Evolutionary conservation across 2,329 filamentous ascomycete genomes (phyloP), one percentile per base, ranked within the genome.

Genomic region (Lecanicillium sp.): DNA sequence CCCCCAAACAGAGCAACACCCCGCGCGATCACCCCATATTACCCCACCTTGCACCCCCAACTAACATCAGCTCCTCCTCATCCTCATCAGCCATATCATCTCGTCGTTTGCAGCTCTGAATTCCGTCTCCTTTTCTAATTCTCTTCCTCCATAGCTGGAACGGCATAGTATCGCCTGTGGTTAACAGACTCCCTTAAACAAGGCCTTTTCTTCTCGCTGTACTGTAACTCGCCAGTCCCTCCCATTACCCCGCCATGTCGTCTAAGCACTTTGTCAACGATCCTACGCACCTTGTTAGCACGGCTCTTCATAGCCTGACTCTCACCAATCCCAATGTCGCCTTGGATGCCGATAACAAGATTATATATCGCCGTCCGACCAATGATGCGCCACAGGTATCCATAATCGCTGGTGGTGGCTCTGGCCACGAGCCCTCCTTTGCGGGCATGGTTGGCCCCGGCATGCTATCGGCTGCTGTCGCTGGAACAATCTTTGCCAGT

Each of bases 251-350:
- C 47, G 54, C 28, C 48, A 67, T 67, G 64, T 76, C 76, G 22
- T 57, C 70, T 44, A 94, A 92, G 68, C 89, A 95, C 66, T 95
- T 95, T 69, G 78, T 95, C 68, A 80, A 87, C 59, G 84, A 94
- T 57, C 79, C 88, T 30, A 77, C 79, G 38, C 73, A 83, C 53
- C 77, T 95, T 37, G 86, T 95, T 57, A 72, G 77, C 55, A 71
- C 78, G 30, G 85, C 89, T 32, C 78, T 95, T 15, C 73, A 79
- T 51, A 79, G 83, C 45, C 70, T 92, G 25, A 90, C 87, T 16
- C 67, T 85, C 45, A 88, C 84, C 36, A 95, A 95, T 60, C 90
- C 90, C 8, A 82, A 83, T 27, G 68, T 94, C 17, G 82, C 83
- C 37, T 75, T 92, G 49, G 88, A 95, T 57, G 60, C 65, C 20